phyloP scores from a whole-genome alignment of 495 filamentous ascomycete genomes.

The Copromyces sp. region DNA sequence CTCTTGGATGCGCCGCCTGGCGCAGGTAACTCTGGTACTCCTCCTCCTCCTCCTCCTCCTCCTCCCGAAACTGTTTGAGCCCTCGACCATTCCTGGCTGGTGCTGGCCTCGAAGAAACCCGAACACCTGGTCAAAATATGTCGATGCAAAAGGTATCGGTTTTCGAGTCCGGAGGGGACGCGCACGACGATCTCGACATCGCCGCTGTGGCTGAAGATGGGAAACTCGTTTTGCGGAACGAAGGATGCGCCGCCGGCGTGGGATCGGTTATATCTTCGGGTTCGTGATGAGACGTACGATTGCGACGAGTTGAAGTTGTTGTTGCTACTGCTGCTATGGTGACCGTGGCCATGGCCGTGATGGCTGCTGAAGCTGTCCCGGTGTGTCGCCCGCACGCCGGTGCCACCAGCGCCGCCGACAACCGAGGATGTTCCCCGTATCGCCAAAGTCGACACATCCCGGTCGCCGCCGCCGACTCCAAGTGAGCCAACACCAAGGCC shows the following conservation, averaged over 20 bases:
- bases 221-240: conserved; percentile 78
- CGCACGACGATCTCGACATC: conserved; percentile 82
- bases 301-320: conserved; percentile 24
- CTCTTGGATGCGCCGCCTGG: conserved; percentile 40
- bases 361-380: conserved; percentile 14
- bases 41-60: not conserved
- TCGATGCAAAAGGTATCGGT: conserved; percentile 74
- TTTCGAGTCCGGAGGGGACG: conserved; percentile 56
- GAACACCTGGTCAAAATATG: conserved; percentile 80
- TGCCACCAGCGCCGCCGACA: conserved; percentile 17
- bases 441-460: conserved; percentile 33
- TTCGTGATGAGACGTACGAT: conserved; percentile 50
- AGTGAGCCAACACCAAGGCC: not conserved
- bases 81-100: conserved; percentile 74
- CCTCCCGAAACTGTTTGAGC: conserved; percentile 21
- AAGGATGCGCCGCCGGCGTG: conserved; percentile 66
- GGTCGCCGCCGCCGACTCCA: conserved; percentile 28
- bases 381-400: conserved; percentile 20
- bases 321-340: conserved; percentile 16
- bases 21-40: conserved; percentile 20
- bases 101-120: conserved; percentile 86
- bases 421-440: conserved; percentile 51
- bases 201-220: conserved; percentile 78
- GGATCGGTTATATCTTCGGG: conserved; percentile 66
- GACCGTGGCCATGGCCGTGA: conserved; percentile 24